Evolutionary conservation across 2,329 filamentous ascomycete genomes (phyloP).

Genomic region (Alternaria triticimaculans): DNA sequence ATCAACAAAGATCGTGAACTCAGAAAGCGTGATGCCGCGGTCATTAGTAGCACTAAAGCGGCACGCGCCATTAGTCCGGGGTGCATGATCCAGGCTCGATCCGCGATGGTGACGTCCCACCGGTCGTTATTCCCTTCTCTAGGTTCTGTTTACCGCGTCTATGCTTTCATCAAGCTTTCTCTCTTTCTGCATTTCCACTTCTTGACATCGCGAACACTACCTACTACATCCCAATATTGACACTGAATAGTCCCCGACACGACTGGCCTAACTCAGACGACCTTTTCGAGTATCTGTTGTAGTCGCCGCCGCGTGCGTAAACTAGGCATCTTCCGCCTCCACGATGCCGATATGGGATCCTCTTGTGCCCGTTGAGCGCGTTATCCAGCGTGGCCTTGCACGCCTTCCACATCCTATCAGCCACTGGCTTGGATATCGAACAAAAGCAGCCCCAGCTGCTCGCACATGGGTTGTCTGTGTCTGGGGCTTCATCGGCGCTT

Average conservation of each 20-base stretch:
- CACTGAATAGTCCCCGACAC: neutral
- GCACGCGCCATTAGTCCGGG: constrained; percentile 26
- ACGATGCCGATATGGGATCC: constrained; percentile 34
- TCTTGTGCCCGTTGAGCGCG: constrained; percentile 35
- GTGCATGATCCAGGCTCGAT: constrained; percentile 25
- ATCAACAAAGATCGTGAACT: neutral
- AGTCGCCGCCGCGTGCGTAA: neutral
- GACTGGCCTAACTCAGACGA: no score
- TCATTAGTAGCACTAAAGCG: neutral
- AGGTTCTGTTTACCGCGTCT: constrained; percentile 16
- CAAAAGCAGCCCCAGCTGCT: constrained; percentile 34
- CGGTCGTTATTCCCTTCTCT: constrained; percentile 17
- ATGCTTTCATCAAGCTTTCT: constrained; percentile 19
- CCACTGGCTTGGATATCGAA: constrained; percentile 65
- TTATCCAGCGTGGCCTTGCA: constrained; percentile 36
- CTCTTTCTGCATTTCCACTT: constrained; percentile 4
- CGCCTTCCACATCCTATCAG: constrained; percentile 69
- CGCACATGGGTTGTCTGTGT: constrained; percentile 46
- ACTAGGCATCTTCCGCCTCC: neutral
- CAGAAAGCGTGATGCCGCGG: constrained; percentile 2
- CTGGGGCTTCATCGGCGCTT: constrained; percentile 53
- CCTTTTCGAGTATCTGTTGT: neutral
- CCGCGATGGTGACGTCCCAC: constrained; percentile 21
- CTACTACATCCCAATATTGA: neutral
- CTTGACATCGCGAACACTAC: neutral